Percentiles rank a stretch among this genome's conserved stretches.
Conservation (phyloP, 2,329 filamentous ascomycete species). For the Dactylellina haptotyla region DNA sequence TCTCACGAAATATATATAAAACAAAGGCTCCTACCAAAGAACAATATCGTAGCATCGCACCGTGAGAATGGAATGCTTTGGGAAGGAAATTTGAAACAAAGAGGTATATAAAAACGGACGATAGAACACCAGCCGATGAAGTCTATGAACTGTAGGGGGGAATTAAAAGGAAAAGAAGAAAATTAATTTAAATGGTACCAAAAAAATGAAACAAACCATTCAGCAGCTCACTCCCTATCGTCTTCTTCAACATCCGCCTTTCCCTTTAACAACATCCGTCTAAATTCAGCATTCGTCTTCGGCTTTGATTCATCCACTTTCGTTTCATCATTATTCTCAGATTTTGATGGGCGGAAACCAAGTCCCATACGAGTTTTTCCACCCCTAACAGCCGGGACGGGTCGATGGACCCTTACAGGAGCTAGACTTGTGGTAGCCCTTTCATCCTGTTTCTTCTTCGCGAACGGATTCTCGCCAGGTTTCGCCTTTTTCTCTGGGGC, state of each 20-base stretch:
- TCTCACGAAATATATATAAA: slow-evolving; percentile 9
- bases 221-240: slow-evolving; percentile 24
- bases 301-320: slow-evolving; percentile 61
- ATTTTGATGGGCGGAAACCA: slow-evolving; percentile 59
- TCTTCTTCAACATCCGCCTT: slow-evolving; percentile 41
- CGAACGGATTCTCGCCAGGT: slow-evolving; percentile 56
- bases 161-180: slow-evolving; percentile 11
- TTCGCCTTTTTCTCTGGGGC: slow-evolving; percentile 55
- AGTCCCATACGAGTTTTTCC: slow-evolving; percentile 58
- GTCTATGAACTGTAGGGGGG: slow-evolving; percentile 21
- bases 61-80: slow-evolving; percentile 15
- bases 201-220: not conserved
- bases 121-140: slow-evolving; percentile 16
- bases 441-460: slow-evolving; percentile 59
- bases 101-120: not conserved
- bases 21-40: not conserved
- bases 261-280: slow-evolving; percentile 57
- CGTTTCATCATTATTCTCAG: slow-evolving; percentile 55
- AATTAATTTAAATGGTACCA: not conserved
- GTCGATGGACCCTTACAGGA: slow-evolving; percentile 61
- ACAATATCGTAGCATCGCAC: not conserved
- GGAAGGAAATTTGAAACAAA: not conserved
- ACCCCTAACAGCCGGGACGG: slow-evolving; percentile 62
- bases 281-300: slow-evolving; percentile 58
- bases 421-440: slow-evolving; percentile 36